Evolutionary conservation across 345 rosid genomes (phyloP).

Genomic region (Xanthoceras sorbifolium): DNA sequence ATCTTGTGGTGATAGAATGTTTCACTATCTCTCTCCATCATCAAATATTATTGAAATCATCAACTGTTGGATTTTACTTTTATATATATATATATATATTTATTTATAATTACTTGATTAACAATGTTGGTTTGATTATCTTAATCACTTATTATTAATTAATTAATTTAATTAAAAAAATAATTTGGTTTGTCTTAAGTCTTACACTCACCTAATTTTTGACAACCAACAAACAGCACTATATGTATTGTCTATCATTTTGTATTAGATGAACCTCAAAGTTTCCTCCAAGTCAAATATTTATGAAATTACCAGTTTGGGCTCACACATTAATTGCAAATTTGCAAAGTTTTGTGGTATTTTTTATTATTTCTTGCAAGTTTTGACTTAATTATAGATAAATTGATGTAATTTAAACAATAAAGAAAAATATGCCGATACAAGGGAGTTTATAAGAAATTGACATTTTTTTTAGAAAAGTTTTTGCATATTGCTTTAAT

Average conservation of each 20-base stretch:
- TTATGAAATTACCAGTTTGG: slow-evolving; percentile 23
- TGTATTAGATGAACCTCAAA: background rate
- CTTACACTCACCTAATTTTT: slow-evolving; percentile 20
- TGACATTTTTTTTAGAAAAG: background rate
- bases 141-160: background rate
- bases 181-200: background rate
- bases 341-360: background rate
- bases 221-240: slow-evolving; percentile 24
- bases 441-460: background rate
- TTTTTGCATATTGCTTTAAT: no score
- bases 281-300: slow-evolving; percentile 6
- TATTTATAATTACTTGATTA: background rate
- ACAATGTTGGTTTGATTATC: background rate
- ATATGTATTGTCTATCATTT: background rate
- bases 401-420: background rate
- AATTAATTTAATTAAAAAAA: background rate
- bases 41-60: background rate
- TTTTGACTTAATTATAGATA: background rate
- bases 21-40: no score
- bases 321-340: background rate
- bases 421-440: no score
- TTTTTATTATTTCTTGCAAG: background rate
- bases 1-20: background rate
- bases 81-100: no score
- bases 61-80: background rate